phyloP scores from a whole-genome alignment of 2,329 filamentous ascomycete genomes.

The Pseudocercospora eumusae region DNA sequence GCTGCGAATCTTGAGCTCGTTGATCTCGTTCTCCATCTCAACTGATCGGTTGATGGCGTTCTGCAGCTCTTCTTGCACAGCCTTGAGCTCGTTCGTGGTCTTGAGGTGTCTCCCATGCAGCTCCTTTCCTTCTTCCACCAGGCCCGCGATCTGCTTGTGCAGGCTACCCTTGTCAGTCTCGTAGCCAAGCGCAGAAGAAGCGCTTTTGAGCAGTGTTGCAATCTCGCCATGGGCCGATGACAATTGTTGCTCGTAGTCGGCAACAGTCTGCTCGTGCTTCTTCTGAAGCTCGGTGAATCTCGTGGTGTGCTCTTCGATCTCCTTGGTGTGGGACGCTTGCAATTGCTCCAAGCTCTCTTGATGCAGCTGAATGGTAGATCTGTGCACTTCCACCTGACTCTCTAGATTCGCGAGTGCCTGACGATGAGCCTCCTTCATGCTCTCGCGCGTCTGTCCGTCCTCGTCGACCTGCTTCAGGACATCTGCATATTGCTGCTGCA shows the following conservation, averaged over 20 bases:
- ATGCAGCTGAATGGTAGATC: conserved; percentile 56
- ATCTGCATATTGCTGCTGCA: conserved; percentile 70
- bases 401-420: conserved; percentile 58
- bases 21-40: conserved; percentile 47
- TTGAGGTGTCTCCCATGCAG: conserved; percentile 47
- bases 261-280: conserved; percentile 37
- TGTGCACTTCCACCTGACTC: conserved; percentile 58
- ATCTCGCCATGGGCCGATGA: conserved; percentile 60
- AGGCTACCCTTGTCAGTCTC: conserved; percentile 51
- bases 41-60: conserved; percentile 43
- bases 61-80: conserved; percentile 47
- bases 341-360: conserved; percentile 56
- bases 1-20: conserved; percentile 51
- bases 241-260: conserved; percentile 61
- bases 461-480: conserved; percentile 69
- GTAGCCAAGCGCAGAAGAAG: conserved; percentile 64
- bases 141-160: conserved; percentile 46
- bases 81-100: conserved; percentile 47
- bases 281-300: conserved; percentile 42
- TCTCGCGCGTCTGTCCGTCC: conserved; percentile 61
- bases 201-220: conserved; percentile 63
- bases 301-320: conserved; percentile 53
- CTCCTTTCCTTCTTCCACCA: conserved; percentile 50
- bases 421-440: conserved; percentile 54
- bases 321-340: conserved; percentile 55